Conservation (phyloP, 2,329 filamentous ascomycete species). For the Xylariaceae sp. region DNA sequence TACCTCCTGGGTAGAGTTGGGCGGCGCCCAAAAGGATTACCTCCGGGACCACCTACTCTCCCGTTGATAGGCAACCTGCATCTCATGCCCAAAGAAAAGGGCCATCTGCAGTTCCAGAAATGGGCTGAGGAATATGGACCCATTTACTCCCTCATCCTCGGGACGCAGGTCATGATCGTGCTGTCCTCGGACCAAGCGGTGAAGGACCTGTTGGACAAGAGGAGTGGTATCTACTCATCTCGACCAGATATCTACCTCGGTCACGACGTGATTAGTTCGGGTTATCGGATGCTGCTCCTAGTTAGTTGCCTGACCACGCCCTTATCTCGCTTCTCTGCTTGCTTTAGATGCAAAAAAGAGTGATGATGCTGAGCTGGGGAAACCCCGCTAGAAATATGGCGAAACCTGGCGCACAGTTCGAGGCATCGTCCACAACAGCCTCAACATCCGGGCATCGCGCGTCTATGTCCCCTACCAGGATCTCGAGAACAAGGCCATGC, state of each 20-base stretch:
- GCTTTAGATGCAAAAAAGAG: slow-evolving; percentile 18
- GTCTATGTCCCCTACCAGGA: slow-evolving; percentile 50
- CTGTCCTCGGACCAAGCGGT: slow-evolving; percentile 39
- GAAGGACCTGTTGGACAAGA: slow-evolving; percentile 47
- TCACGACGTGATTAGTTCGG: slow-evolving; percentile 15
- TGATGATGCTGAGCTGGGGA: slow-evolving; percentile 23
- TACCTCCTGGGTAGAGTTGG: slow-evolving; percentile 15
- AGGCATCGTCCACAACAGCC: slow-evolving; percentile 36
- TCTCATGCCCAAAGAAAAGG: slow-evolving; percentile 37
- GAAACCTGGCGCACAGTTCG: slow-evolving; percentile 33
- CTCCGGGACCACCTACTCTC: slow-evolving; percentile 46
- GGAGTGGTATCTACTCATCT: slow-evolving; percentile 43
- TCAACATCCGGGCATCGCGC: slow-evolving; percentile 39
- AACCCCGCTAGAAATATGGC: too few relatives aligned
- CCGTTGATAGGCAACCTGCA: slow-evolving; percentile 48
- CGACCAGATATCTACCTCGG: slow-evolving; percentile 38
- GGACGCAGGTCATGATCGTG: slow-evolving; percentile 41
- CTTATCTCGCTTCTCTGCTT: background rate
- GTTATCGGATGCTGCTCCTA: slow-evolving; percentile 14
- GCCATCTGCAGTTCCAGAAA: slow-evolving; percentile 41
- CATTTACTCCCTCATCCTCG: slow-evolving; percentile 45
- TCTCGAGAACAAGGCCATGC: slow-evolving; percentile 49
- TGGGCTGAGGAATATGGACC: slow-evolving; percentile 47
- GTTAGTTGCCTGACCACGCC: slow-evolving; percentile 3
- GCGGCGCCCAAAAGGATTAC: slow-evolving; percentile 30